A percentile compares a stretch with the other conserved stretches of the same genome.
Evolutionary conservation across 352 stramenopile genomes (phyloP).

Genomic region (Phytopythium aichiense): DNA sequence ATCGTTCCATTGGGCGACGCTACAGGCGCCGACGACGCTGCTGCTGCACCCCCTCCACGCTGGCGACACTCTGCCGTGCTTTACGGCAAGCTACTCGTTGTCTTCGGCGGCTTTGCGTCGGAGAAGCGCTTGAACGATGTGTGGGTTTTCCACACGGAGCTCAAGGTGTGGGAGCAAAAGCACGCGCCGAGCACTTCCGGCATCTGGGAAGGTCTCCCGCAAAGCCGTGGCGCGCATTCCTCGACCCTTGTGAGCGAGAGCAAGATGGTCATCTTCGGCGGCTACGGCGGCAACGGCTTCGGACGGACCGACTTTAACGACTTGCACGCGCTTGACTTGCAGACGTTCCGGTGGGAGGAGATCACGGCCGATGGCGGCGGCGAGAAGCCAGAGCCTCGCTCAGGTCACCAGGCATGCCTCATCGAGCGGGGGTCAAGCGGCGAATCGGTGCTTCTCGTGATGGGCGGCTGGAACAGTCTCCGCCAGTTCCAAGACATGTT

Average conservation of each 20-base stretch:
- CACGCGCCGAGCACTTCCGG: slow-evolving; percentile 45
- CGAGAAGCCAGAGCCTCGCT: slow-evolving; percentile 89
- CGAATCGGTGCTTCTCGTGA: slow-evolving; percentile 76
- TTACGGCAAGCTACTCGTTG: slow-evolving; percentile 83
- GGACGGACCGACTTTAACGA: slow-evolving; percentile 95
- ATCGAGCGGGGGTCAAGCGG: slow-evolving; percentile 62
- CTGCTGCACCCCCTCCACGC: slow-evolving; percentile 42
- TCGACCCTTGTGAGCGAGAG: slow-evolving; percentile 77
- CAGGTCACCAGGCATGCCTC: slow-evolving; percentile 90
- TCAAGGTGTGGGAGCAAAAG: slow-evolving; percentile 92
- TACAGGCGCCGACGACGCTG: not conserved
- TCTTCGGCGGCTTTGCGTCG: slow-evolving; percentile 94
- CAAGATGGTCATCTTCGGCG: slow-evolving; percentile 94
- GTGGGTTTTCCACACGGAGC: slow-evolving; percentile 94
- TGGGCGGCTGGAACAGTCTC: slow-evolving; percentile 95
- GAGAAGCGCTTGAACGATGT: slow-evolving; percentile 95
- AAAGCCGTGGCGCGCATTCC: slow-evolving; percentile 90
- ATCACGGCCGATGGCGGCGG: slow-evolving; percentile 65
- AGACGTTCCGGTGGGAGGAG: slow-evolving; percentile 90
- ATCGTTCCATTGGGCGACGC: slow-evolving; percentile 13
- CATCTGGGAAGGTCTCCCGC: slow-evolving; percentile 88
- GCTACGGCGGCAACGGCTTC: slow-evolving; percentile 95
- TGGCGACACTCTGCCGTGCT: slow-evolving; percentile 86
- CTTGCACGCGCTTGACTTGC: slow-evolving; percentile 89
- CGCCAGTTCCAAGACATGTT: slow-evolving; percentile 97